These are phyloP conservation scores for Candida verbasci DNA, from an alignment of 805 yeast species.

Conservation along the genomic window DNA sequence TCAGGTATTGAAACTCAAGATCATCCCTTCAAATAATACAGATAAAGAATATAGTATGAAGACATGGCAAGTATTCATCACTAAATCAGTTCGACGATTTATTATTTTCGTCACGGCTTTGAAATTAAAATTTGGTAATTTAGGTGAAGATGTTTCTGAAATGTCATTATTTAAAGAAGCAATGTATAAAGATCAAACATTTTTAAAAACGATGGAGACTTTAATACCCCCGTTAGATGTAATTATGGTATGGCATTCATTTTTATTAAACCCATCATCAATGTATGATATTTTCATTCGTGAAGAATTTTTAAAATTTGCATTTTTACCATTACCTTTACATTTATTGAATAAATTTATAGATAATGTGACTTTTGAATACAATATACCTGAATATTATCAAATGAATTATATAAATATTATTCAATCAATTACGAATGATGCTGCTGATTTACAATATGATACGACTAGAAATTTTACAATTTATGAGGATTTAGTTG, in stretches of 20 bases:
- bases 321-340: slow-evolving; percentile 11
- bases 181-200: not conserved
- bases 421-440: not conserved
- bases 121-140: not conserved
- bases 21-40: slow-evolving; percentile 6
- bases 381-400: not conserved
- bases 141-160: not conserved
- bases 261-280: slow-evolving; percentile 15
- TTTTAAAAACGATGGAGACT: not conserved
- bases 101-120: slow-evolving; percentile 16
- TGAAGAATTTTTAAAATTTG: slow-evolving; percentile 7
- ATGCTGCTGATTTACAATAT: no score
- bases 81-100: slow-evolving; percentile 19
- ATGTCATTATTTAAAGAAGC: not conserved
- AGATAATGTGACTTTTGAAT: slow-evolving; percentile 9
- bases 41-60: slow-evolving; percentile 1
- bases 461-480: not conserved
- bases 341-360: slow-evolving; percentile 9
- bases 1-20: slow-evolving; percentile 12
- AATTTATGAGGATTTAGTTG: slow-evolving; percentile 6
- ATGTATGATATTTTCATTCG: slow-evolving; percentile 13
- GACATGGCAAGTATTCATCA: slow-evolving; percentile 20
- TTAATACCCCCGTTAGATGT: slow-evolving; percentile 19
- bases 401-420: not conserved
- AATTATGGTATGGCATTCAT: slow-evolving; percentile 20